phyloP scores from a whole-genome alignment of 2,329 filamentous ascomycete species.

The Aspergillus sp. region DNA sequence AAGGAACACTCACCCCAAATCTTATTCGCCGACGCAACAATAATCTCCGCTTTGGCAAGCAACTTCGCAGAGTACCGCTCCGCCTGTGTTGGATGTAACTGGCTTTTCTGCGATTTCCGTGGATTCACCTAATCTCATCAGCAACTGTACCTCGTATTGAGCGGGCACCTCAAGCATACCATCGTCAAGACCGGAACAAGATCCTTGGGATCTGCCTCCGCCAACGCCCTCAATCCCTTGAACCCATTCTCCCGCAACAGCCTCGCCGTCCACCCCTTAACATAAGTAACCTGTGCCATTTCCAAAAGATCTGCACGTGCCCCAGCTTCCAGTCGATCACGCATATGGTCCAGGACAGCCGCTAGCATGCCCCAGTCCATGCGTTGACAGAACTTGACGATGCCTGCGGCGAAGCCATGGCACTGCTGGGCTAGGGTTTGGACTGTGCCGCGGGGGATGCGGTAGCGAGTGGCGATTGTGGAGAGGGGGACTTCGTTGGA shows the following conservation, averaged over 20 bases:
- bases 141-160: conserved; percentile 3
- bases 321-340: conserved; percentile 64
- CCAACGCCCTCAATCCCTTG: conserved; percentile 59
- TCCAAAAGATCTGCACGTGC: conserved; percentile 64
- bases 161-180: conserved; percentile 34
- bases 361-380: conserved; percentile 72
- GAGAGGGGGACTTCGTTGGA: conserved; percentile 71
- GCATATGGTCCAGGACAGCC: conserved; percentile 67
- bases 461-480: conserved; percentile 62
- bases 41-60: conserved; percentile 59
- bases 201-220: conserved; percentile 62
- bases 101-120: conserved; percentile 48
- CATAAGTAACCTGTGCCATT: conserved; percentile 63
- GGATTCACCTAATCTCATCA: conserved; percentile 53
- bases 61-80: conserved; percentile 59
- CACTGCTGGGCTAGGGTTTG: conserved; percentile 69
- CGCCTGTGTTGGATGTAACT: conserved; percentile 51
- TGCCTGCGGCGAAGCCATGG: conserved; percentile 70
- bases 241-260: conserved; percentile 73
- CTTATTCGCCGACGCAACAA: conserved; percentile 61
- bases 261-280: conserved; percentile 69
- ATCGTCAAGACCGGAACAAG: conserved; percentile 66
- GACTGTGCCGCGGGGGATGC: conserved; percentile 61
- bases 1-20: conserved; percentile 50
- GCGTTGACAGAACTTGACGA: conserved; percentile 70